Evolutionary conservation across 192 early-diverging fungal genomes (phyloP).

Genomic region (Gamsiella multidivaricata): DNA sequence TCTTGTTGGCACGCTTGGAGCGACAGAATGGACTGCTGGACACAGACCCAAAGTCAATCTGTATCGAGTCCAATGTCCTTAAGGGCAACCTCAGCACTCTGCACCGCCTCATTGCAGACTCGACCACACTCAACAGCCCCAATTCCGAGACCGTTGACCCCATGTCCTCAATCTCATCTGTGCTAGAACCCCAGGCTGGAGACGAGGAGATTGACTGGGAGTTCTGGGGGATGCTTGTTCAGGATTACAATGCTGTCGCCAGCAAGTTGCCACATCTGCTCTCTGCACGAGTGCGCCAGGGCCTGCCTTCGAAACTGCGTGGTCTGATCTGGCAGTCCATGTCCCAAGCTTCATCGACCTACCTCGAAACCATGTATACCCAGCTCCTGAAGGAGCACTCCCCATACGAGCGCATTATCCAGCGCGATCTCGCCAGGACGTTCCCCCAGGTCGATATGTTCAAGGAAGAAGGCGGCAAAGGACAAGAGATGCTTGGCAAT

Average conservation of each 20-base stretch:
- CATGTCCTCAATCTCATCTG: constrained; percentile 34
- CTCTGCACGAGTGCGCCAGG: constrained; percentile 75
- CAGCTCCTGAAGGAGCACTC: constrained; percentile 81
- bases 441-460: constrained; percentile 93
- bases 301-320: constrained; percentile 86
- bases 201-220: constrained; percentile 70
- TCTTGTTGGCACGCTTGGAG: constrained; percentile 68
- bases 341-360: constrained; percentile 81
- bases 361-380: constrained; percentile 84
- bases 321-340: constrained; percentile 94
- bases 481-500: constrained; percentile 88
- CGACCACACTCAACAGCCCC: constrained; percentile 52
- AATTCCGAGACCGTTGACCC: constrained; percentile 49
- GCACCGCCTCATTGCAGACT: constrained; percentile 60
- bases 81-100: constrained; percentile 65
- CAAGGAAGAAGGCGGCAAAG: constrained; percentile 81
- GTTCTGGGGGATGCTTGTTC: constrained; percentile 87
- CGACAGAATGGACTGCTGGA: constrained; percentile 70
- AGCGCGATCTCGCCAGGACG: constrained; percentile 93
- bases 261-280: constrained; percentile 75
- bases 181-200: constrained; percentile 33
- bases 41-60: constrained; percentile 70
- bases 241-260: constrained; percentile 79
- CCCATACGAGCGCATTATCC: constrained; percentile 91
- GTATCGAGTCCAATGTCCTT: constrained; percentile 70